Conservation (phyloP, 768 basidiomycete genomes). For the Serendipita sp. region DNA sequence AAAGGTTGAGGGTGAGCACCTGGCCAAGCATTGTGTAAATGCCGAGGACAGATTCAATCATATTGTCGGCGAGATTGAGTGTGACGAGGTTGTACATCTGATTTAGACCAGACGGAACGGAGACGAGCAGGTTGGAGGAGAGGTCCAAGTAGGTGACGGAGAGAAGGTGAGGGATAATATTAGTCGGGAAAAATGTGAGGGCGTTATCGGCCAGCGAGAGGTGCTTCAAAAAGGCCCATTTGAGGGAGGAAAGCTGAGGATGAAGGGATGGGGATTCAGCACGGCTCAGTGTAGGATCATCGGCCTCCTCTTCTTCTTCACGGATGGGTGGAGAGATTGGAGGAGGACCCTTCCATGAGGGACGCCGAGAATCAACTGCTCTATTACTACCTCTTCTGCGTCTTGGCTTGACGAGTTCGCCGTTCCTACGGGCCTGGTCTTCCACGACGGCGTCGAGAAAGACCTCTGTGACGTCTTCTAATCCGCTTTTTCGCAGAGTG, state of each 20-base stretch:
- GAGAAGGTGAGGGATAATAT: constrained; percentile 47
- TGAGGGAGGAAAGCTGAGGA: constrained; percentile 34
- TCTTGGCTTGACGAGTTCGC: constrained; percentile 32
- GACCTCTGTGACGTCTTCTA: constrained; percentile 66
- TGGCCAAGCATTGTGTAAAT: constrained; percentile 71
- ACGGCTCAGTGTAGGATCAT: constrained; percentile 12
- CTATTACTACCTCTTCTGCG: constrained; percentile 25
- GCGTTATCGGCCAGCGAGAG: constrained; percentile 67
- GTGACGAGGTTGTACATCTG: constrained; percentile 63
- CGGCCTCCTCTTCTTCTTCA: neutral
- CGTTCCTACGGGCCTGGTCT: constrained; percentile 50
- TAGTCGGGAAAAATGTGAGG: constrained; percentile 62
- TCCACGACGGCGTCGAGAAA: constrained; percentile 64
- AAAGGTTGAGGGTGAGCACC: constrained; percentile 61
- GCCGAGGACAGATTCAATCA: constrained; percentile 89
- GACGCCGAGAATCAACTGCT: constrained; percentile 11
- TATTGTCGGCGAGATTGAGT: constrained; percentile 93
- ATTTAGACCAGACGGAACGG: constrained; percentile 65
- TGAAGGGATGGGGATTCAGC: constrained; percentile 20
- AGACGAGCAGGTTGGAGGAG: constrained; percentile 79
- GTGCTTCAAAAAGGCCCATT: constrained; percentile 63
- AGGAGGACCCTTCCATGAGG: constrained; percentile 1
- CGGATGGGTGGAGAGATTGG: neutral
- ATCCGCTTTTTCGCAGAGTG: constrained; percentile 60
- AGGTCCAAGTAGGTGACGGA: constrained; percentile 73